These are phyloP conservation scores for Aspergillus quadricinctus DNA, from an alignment of 2,329 filamentous ascomycete species.

Conservation along the genomic window DNA sequence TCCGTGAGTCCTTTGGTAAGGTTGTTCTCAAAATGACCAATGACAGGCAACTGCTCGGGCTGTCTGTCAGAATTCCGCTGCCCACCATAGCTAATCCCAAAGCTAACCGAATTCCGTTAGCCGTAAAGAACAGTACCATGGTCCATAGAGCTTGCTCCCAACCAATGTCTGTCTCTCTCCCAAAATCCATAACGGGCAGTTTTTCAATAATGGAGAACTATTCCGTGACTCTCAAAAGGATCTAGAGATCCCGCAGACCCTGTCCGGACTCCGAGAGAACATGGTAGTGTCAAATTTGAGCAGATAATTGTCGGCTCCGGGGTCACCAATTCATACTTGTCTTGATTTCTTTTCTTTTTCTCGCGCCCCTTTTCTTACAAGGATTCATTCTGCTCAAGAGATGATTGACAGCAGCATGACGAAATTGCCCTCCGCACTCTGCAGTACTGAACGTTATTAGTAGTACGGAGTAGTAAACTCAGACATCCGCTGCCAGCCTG, in stretches of 20 bases:
- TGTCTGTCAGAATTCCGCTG: too few species aligned
- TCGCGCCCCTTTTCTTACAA: background rate
- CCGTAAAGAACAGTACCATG: background rate
- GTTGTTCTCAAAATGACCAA: background rate
- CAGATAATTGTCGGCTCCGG: background rate
- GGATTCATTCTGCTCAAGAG: background rate
- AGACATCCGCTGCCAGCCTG: background rate
- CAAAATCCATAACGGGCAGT: conserved; percentile 1
- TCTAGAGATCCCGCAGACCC: conserved; percentile 12
- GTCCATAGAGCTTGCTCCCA: background rate
- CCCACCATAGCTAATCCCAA: background rate
- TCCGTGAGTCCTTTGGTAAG: too few species aligned
- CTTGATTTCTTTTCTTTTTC: background rate
- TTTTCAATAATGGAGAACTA: background rate
- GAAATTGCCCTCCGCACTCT: background rate
- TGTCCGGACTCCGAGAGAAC: background rate
- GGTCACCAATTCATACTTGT: too few species aligned
- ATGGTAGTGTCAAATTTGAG: background rate
- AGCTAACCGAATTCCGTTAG: background rate
- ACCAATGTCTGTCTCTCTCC: background rate
- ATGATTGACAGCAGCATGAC: background rate
- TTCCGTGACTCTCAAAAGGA: too few species aligned
- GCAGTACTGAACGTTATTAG: background rate
- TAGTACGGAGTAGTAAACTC: too few species aligned
- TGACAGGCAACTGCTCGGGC: background rate